Percentiles rank a stretch among this genome's conserved stretches.
Conservation (phyloP, 1,284 basidiomycete genomes). For the Inonotus obliquus region DNA sequence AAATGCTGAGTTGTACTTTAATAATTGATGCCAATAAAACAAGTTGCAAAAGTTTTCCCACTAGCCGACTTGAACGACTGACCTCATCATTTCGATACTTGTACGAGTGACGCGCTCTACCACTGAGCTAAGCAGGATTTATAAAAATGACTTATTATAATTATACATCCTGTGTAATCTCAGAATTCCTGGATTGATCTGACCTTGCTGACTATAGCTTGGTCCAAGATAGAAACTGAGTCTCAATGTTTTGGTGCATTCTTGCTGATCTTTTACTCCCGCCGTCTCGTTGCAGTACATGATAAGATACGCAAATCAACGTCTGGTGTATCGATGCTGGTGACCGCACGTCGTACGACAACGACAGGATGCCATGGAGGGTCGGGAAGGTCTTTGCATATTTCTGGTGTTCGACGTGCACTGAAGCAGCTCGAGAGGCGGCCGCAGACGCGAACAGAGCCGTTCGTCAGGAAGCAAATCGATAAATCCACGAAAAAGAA, state of each 20-base stretch:
- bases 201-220: neutral
- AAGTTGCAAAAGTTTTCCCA: no score
- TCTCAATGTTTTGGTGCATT: neutral
- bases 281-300: neutral
- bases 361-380: neutral
- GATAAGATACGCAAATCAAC: neutral
- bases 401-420: neutral
- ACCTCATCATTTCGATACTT: no score
- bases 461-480: neutral
- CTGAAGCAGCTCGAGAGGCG: slow-evolving; percentile 9
- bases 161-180: no score
- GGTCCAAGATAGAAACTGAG: neutral
- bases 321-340: no score
- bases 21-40: no score
- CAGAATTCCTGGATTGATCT: neutral
- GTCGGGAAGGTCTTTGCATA: neutral
- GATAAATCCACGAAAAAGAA: neutral
- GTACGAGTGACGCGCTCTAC: slow-evolving; percentile 14
- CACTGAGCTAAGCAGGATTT: slow-evolving; percentile 8
- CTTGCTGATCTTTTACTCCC: neutral
- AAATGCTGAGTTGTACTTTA: neutral
- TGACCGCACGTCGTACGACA: slow-evolving; percentile 2
- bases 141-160: no score
- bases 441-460: neutral
- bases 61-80: no score